Conservation (phyloP, 1,284 basidiomycete genomes). For the Ganoderma lingzhi region DNA sequence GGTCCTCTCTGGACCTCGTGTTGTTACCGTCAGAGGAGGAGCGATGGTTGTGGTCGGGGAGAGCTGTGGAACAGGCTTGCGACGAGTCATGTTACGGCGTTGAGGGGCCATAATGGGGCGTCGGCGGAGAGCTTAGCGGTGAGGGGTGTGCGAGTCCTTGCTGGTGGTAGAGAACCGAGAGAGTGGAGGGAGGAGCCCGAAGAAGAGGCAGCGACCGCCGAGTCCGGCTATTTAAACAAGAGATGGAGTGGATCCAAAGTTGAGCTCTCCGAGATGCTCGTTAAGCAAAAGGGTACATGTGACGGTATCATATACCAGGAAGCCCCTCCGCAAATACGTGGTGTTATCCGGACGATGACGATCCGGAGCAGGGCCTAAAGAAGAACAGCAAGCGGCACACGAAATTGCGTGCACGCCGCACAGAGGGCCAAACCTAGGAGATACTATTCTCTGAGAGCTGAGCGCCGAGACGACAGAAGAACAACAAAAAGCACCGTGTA, state of each 20-base stretch:
- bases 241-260: constrained; percentile 20
- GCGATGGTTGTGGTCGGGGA: constrained; percentile 64
- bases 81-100: constrained; percentile 56
- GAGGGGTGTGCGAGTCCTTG: constrained; percentile 10
- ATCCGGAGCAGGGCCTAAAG: constrained; percentile 21
- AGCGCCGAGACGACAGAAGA: neutral
- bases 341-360: constrained; percentile 26
- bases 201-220: constrained; percentile 18
- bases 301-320: constrained; percentile 20
- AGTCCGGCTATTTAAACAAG: constrained; percentile 28
- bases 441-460: neutral
- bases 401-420: neutral
- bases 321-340: constrained; percentile 14
- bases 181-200: constrained; percentile 20
- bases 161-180: constrained; percentile 13
- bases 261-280: constrained; percentile 17
- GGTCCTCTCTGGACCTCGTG: constrained; percentile 36
- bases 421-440: constrained; percentile 13
- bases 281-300: constrained; percentile 27
- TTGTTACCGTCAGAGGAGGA: constrained; percentile 41
- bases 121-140: neutral
- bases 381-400: neutral
- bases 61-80: constrained; percentile 71
- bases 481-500: constrained; percentile 16
- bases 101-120: constrained; percentile 27